Base-by-base conservation (phyloP, 1,284 basidiomycete genomes). In the Hemileia vastatrix region DNA sequence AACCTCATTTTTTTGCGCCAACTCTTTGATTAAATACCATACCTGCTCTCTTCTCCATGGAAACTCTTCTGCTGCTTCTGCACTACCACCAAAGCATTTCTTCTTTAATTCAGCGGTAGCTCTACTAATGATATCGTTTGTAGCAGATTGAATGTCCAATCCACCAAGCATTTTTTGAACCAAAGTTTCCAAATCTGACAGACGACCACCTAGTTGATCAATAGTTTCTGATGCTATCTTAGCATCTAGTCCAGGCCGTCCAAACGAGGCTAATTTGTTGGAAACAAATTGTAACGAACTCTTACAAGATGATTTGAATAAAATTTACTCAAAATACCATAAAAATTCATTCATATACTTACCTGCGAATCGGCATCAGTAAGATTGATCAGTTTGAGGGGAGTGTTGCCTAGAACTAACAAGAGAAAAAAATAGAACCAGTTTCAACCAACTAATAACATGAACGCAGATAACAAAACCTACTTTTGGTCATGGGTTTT, bases 71-170 rank as follows among this genome's bases (percentile, higher is more conserved):
- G 87, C 86, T 71, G 95, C 92, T 57, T 90, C 87, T 2, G 80
- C 76, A 72, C 94, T 92, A 71, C 96, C 92, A 0, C 91, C 94
- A 72, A 96, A 97, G 0, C 89, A 89, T 58, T 83, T 86, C 80
- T 96, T 96, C 53, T 88, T 81, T 53, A 96, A 78, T 76, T 95
- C 92, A 48, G 84, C 82, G 6, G 91, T 84, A 33, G 85, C 86
- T 44, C 86, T 83, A 40, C 78, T 77, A 68, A 95, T 84, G 69
- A 71, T 73, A 47, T 75, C 61, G 13, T 43, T 31, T 23, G 24
- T 43, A 23, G 55, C 48, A 21, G 23, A 21, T 43, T 58, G 47
- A 13, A 58, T n/a, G n/a, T 50, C 27, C 27, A 52, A 11, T 6
- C 57, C 57, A 13, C 44, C 47, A 50, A 50, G 27, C 11, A 58